Evolutionary conservation across 176 grass and related monocot species (phyloP).

Genomic region (Alopecurus myosuroides): DNA sequence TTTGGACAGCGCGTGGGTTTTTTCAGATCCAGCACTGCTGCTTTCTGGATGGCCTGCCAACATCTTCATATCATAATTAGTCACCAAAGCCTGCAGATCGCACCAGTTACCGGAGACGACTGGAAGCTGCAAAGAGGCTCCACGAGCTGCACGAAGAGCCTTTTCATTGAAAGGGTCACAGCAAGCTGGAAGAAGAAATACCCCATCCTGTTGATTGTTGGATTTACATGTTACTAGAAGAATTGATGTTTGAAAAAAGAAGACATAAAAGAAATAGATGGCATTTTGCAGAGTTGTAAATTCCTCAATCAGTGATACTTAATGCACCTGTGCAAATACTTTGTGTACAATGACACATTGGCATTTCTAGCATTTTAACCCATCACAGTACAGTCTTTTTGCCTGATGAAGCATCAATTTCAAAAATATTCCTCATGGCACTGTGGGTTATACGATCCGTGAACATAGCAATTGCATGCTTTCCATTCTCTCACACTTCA

Average conservation of each 20-base stretch:
- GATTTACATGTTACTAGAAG: slow-evolving; percentile 10
- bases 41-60: slow-evolving; percentile 74
- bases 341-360: background rate
- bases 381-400: background rate
- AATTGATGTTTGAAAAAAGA: no score
- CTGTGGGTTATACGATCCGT: background rate
- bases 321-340: background rate
- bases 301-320: background rate
- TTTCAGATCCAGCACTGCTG: slow-evolving; percentile 30
- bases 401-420: background rate
- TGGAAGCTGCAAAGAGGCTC: slow-evolving; percentile 83
- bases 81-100: slow-evolving; percentile 30
- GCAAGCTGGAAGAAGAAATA: slow-evolving; percentile 82
- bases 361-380: background rate
- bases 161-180: slow-evolving; percentile 99
- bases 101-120: slow-evolving; percentile 65
- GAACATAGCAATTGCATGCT: background rate
- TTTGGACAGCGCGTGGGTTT: slow-evolving; percentile 32
- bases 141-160: slow-evolving; percentile 80
- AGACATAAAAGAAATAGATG: background rate
- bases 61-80: slow-evolving; percentile 59
- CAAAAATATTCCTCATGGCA: background rate
- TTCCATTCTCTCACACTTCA: background rate
- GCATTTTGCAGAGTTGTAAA: background rate
- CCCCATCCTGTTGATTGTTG: slow-evolving; percentile 59